Evolutionary conservation across 257 asterid species (phyloP).

Genomic region (Ilex aquifolium): DNA sequence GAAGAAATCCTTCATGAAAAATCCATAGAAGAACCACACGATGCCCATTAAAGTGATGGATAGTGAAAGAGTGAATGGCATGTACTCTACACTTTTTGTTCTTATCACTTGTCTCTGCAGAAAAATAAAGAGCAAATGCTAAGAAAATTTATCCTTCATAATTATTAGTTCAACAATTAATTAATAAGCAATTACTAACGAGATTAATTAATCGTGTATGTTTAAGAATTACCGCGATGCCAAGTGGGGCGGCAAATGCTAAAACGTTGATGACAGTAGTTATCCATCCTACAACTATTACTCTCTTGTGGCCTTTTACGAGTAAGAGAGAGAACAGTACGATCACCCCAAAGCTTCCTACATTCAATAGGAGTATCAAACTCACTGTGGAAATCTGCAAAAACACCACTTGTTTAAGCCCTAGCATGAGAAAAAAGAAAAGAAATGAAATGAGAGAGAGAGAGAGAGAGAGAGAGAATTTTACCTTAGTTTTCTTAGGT

Average conservation of each 20-base stretch:
- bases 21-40: slow-evolving; percentile 71
- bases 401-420: not conserved
- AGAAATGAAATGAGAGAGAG: not conserved
- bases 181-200: too few relatives aligned
- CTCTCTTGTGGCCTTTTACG: slow-evolving; percentile 35
- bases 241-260: slow-evolving; percentile 68
- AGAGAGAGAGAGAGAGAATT: not conserved
- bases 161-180: too few relatives aligned
- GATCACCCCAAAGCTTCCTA: slow-evolving; percentile 43
- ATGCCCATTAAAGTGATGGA: slow-evolving; percentile 57
- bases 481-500: slow-evolving; percentile 35
- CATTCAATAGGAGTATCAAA: slow-evolving; percentile 33
- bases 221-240: slow-evolving; percentile 47
- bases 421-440: too few relatives aligned
- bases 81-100: slow-evolving; percentile 65
- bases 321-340: slow-evolving; percentile 26
- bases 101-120: slow-evolving; percentile 48
- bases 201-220: too few relatives aligned
- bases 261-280: slow-evolving; percentile 55
- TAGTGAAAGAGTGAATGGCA: slow-evolving; percentile 62
- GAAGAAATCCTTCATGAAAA: slow-evolving; percentile 46
- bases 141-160: not conserved
- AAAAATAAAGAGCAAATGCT: not conserved
- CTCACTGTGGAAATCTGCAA: slow-evolving; percentile 35
- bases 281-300: slow-evolving; percentile 56